phyloP scores from a whole-genome alignment of 2,329 filamentous ascomycete genomes.

The Aspergillus caelatus region DNA sequence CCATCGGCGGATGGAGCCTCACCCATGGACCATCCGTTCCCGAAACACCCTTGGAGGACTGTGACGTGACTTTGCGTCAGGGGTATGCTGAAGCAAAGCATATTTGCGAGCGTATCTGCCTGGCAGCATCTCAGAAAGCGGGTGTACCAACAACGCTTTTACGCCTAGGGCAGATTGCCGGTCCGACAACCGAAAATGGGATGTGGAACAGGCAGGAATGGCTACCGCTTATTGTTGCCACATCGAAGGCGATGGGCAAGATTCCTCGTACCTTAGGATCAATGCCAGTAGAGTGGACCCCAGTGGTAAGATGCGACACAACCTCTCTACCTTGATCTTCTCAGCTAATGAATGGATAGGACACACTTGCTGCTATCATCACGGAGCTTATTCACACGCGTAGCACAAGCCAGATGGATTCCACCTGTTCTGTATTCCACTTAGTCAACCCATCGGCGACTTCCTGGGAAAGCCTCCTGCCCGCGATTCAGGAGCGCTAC shows the following conservation, averaged over 20 bases:
- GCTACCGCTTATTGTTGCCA: conserved; percentile 53
- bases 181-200: conserved; percentile 14
- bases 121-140: conserved; percentile 22
- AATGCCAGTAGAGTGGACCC: conserved; percentile 57
- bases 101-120: conserved; percentile 49
- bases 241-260: conserved; percentile 52
- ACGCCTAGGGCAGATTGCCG: conserved; percentile 39
- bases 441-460: conserved; percentile 50
- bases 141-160: conserved; percentile 23
- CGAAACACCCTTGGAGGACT: conserved; percentile 22
- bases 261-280: conserved; percentile 52
- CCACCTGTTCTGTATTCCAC: conserved; percentile 41
- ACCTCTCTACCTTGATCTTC: background rate
- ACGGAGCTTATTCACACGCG: conserved; percentile 47
- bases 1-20: conserved; percentile 22
- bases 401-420: conserved; percentile 22
- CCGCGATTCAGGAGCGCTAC: conserved; percentile 46
- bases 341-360: conserved; percentile 20
- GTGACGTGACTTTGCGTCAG: conserved; percentile 31
- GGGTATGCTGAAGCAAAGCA: conserved; percentile 39
- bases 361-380: conserved; percentile 45
- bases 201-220: conserved; percentile 61
- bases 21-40: conserved; percentile 28
- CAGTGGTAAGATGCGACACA: conserved; percentile 39
- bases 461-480: conserved; percentile 45